Conservation (phyloP, 352 stramenopile genomes). For the Phytophthora hybrid region DNA sequence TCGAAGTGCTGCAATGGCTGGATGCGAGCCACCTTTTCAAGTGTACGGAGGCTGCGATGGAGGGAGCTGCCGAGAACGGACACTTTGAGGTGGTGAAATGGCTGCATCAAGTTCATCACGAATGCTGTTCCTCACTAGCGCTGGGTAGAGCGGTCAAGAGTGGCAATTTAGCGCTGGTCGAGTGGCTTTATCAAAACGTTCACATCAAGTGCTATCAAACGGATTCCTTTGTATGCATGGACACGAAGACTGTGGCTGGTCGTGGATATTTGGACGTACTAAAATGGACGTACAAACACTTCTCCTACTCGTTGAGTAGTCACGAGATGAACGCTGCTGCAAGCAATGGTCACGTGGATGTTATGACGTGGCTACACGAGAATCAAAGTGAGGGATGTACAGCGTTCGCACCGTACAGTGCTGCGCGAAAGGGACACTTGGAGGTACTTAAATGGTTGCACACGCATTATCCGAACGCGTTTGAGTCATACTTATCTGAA, state of each 20-base stretch:
- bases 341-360: background rate
- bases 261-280: background rate
- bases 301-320: background rate
- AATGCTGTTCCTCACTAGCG: background rate
- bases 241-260: background rate
- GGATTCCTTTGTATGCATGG: background rate
- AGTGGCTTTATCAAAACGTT: background rate
- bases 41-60: background rate
- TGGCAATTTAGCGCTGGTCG: background rate
- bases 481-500: background rate
- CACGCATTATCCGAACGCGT: background rate
- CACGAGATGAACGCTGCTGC: background rate
- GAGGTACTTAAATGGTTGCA: background rate
- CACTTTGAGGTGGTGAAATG: background rate
- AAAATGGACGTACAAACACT: background rate
- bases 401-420: background rate
- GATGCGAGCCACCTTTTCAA: background rate
- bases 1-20: background rate
- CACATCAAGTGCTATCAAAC: background rate
- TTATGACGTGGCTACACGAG: constrained; percentile 4
- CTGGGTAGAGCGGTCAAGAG: background rate
- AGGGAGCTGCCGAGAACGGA: background rate
- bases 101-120: background rate
- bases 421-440: background rate
- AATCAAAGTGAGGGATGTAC: background rate